These are phyloP conservation scores for Hondaea fermentalgiana DNA, from an alignment of 108 stramenopile genomes.

Conservation along the genomic window DNA sequence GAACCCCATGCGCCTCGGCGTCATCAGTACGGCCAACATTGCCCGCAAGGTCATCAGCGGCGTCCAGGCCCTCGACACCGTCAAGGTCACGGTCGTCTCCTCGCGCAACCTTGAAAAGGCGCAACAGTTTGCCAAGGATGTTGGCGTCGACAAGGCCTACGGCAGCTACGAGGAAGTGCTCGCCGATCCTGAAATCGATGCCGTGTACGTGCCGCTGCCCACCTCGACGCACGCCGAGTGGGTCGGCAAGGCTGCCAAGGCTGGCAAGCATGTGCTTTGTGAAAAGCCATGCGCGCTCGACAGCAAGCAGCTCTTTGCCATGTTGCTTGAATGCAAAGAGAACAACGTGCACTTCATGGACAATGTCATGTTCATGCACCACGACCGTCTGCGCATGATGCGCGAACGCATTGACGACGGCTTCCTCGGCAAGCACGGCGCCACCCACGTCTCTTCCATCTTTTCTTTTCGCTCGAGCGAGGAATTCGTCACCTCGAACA, in stretches of 20 bases:
- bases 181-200: not conserved
- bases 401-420: not conserved
- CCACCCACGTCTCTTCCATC: not conserved
- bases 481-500: not conserved
- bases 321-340: not conserved
- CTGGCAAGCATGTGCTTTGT: slow-evolving; percentile 28
- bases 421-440: not conserved
- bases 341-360: slow-evolving; percentile 10
- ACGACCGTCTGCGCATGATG: not conserved
- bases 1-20: not conserved
- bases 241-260: slow-evolving; percentile 25
- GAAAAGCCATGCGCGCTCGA: slow-evolving; percentile 30
- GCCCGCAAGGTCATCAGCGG: not conserved
- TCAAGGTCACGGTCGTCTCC: not conserved
- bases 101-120: slow-evolving; percentile 17
- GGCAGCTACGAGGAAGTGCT: slow-evolving; percentile 20
- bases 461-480: slow-evolving; percentile 4
- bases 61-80: not conserved
- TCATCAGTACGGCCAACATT: slow-evolving; percentile 18
- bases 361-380: slow-evolving; percentile 31
- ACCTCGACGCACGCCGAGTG: slow-evolving; percentile 24
- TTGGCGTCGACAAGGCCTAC: not conserved
- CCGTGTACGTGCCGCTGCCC: slow-evolving; percentile 29
- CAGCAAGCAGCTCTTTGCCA: not conserved
- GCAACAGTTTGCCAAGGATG: not conserved